phyloP scores from a whole-genome alignment of 306 rosid species.

The Trifolium fragiferum region DNA sequence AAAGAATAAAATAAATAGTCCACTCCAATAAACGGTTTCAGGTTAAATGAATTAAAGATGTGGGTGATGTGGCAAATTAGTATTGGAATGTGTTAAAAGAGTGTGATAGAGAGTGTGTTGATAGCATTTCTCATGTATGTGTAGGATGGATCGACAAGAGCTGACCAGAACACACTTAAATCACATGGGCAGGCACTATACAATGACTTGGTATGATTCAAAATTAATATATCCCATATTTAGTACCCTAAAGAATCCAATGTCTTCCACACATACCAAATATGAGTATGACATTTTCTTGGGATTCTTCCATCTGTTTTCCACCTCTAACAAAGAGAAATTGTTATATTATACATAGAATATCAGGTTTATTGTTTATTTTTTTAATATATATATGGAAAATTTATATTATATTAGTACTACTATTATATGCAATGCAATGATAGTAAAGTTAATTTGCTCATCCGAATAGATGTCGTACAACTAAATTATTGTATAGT shows the following conservation, averaged over 20 bases:
- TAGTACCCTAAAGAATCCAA: constrained; percentile 42
- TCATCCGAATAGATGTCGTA: constrained; percentile 35
- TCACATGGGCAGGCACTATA: constrained; percentile 48
- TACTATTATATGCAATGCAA: constrained; percentile 3
- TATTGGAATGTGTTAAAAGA: too few species aligned
- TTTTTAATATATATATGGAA: too few species aligned
- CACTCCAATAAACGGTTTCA: too few species aligned
- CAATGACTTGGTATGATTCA: constrained; percentile 21
- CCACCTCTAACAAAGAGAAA: constrained; percentile 22
- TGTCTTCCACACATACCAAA: constrained; percentile 39
- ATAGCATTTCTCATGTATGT: too few species aligned
- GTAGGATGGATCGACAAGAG: constrained; percentile 9
- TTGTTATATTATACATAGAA: not conserved
- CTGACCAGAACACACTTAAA: constrained; percentile 41
- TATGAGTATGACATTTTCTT: constrained; percentile 30
- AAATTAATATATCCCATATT: not conserved
- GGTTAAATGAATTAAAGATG: too few species aligned
- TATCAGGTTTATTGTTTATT: not conserved
- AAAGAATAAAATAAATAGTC: too few species aligned
- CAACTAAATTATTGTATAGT: constrained; percentile 15
- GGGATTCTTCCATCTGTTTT: constrained; percentile 43
- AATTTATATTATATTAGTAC: not conserved
- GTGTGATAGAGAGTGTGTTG: too few species aligned
- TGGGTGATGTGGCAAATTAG: too few species aligned
- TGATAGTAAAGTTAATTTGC: constrained; percentile 11